Evolutionary conservation across 1,284 basidiomycete species (phyloP).

Genomic region (Neolentinus lepideus): DNA sequence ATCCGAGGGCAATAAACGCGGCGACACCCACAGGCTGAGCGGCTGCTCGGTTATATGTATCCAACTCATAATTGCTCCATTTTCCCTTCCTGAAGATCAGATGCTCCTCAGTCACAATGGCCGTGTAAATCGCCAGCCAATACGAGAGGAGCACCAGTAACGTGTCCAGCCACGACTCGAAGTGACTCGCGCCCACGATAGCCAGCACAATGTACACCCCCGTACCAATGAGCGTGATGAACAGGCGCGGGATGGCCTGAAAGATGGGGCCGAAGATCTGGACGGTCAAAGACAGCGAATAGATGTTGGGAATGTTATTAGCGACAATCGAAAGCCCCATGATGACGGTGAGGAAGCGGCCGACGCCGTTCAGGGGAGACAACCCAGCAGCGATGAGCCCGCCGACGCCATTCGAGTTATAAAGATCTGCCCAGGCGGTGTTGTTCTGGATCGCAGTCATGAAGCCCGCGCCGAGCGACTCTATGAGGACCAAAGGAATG

Average conservation of each 20-base stretch:
- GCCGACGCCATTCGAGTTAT: slow-evolving; percentile 44
- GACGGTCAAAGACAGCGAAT: slow-evolving; percentile 29
- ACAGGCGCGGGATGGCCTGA: slow-evolving; percentile 56
- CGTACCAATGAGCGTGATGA: slow-evolving; percentile 45
- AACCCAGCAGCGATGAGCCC: slow-evolving; percentile 54
- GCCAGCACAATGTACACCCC: slow-evolving; percentile 58
- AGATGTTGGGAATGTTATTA: slow-evolving; percentile 45
- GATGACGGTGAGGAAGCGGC: slow-evolving; percentile 43
- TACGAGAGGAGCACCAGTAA: slow-evolving; percentile 45
- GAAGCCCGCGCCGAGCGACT: slow-evolving; percentile 55
- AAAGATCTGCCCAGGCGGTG: slow-evolving; percentile 53
- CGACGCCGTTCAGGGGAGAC: slow-evolving; percentile 45
- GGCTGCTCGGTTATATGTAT: slow-evolving; percentile 33
- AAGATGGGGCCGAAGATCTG: slow-evolving; percentile 54
- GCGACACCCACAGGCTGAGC: slow-evolving; percentile 38
- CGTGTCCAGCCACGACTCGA: slow-evolving; percentile 17
- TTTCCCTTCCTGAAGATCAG: slow-evolving; percentile 39
- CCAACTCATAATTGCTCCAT: slow-evolving; percentile 28
- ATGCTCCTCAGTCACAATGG: slow-evolving; percentile 51
- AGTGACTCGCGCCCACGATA: slow-evolving; percentile 50
- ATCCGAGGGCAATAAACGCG: slow-evolving; percentile 39
- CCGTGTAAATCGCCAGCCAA: slow-evolving; percentile 50
- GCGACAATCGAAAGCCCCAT: slow-evolving; percentile 49
- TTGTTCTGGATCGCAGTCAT: slow-evolving; percentile 50
- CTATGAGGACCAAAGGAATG: slow-evolving; percentile 26